Percentiles rank a stretch among this genome's conserved stretches.
Conservation (phyloP, 2,329 filamentous ascomycete species). For the Neonectria magnoliae region DNA sequence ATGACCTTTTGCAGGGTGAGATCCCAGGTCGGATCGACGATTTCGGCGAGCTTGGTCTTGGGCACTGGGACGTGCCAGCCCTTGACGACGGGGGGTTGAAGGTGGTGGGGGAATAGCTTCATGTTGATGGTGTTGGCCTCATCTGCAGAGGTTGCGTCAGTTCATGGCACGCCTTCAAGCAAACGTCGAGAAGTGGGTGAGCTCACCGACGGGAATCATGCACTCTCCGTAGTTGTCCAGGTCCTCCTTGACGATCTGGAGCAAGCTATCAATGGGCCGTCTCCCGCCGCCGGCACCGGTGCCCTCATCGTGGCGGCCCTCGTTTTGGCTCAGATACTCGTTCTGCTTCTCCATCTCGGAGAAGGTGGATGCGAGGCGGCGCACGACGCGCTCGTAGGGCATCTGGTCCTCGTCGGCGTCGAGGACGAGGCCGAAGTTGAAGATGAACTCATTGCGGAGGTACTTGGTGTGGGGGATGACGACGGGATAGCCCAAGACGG, state of each 20-base stretch:
- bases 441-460: conserved; percentile 95
- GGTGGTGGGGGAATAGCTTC: conserved; percentile 89
- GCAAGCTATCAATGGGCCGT: conserved; percentile 81
- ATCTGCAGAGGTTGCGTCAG: conserved; percentile 60
- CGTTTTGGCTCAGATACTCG: conserved; percentile 77
- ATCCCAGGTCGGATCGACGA: conserved; percentile 77
- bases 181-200: not conserved
- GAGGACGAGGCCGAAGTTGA: conserved; percentile 93
- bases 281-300: conserved; percentile 55
- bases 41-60: conserved; percentile 71
- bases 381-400: conserved; percentile 85
- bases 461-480: conserved; percentile 86
- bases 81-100: conserved; percentile 79
- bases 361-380: conserved; percentile 86
- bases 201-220: conserved; percentile 93
- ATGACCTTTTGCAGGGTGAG: conserved; percentile 83
- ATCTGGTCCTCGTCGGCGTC: conserved; percentile 73
- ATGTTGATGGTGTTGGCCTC: conserved; percentile 95
- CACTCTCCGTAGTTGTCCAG: conserved; percentile 97
- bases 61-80: conserved; percentile 91
- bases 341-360: conserved; percentile 92
- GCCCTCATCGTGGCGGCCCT: conserved; percentile 46
- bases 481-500: conserved; percentile 87
- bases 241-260: conserved; percentile 85
- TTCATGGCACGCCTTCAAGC: not conserved